Base-by-base conservation (phyloP, 1,139 yeast species). In the Eremothecium coryli region DNA sequence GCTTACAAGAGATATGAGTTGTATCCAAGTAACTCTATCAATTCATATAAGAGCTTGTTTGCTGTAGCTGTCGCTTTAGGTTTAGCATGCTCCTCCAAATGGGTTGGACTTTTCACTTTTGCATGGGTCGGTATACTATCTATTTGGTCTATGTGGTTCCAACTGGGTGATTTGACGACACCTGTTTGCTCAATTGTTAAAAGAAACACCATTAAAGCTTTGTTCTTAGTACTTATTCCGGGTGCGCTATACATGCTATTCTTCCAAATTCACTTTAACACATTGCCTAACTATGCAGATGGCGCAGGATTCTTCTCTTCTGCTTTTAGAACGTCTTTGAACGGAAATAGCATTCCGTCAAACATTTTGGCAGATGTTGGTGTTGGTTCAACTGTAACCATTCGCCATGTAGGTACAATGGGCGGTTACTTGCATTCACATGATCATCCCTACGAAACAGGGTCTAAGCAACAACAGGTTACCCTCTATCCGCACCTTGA, bases 361-460 rank as follows among this genome's bases (percentile, higher is more conserved):
- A 61, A 76, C 42, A 76, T 85, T 27, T 65, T 69, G 31, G 85
- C 93, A n/a, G 76, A 79, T 36, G 95, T 93, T 31, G 95, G 95
- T 39, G 75, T 75, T 47, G 93, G 94, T 23, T 82, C 95, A n/a
- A 61, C 65, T 16, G 70, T 93, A 29, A 69, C 90, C 23, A 50
- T 93, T 36, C 82, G 93, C 54, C 98, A 93, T 56, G 53, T 76
- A 36, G 80, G 79, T 52, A 85, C 97, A 27, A 75, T 73, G 52
- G 97, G 97, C 44, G 98, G 98, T 27, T 93, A 90, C 61, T 69
- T 90, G 53, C 99, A 93, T 62, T 86, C 96, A 14, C 98, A 93
- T 61, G 70, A 72, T 39, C 85, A 81, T 54, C 65, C 71, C 54
- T 90, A 86, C 56, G 90, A 85, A 50, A 71, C 85, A 27, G 99